Base-by-base conservation (phyloP, 2,329 filamentous ascomycete species). In the Emericellopsis cladophorae region DNA sequence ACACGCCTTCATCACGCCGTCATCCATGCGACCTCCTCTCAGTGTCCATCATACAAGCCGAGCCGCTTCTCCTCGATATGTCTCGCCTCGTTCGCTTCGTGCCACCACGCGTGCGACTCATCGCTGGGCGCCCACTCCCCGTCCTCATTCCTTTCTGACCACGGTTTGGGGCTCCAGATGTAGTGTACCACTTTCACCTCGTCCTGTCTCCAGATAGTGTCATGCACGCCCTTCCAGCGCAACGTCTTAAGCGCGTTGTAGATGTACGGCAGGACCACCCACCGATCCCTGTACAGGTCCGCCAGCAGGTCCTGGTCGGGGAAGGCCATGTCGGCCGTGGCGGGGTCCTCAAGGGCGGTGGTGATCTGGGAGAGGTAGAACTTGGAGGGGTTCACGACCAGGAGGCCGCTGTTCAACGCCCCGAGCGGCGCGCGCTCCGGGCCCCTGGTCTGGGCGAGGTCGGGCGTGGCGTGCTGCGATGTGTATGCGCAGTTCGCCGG, bases 181-280 rank as follows among this genome's bases (percentile, higher is more conserved):
- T 75, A 79, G 51, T 80, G 76, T 6, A 80, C 55, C 48, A 76
- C 77, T 61, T 75, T 77, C 39, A 79, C 71, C 33, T 59, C 53
- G 15, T 68, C 68, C 48, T 80, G 75, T 10, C 61, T 56, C 76
- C 76, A 80, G 42, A 80, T 72, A 42, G 58, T 51, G 23, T 58
- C 55, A 50, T 80, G 76, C 24, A 77, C 72, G 11, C 60, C 64
- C 14, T 61, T 49, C 61, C 66, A 66, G 14, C 72, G 59, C 61
- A 79, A 45, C 14, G 76, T 78, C 66, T 79, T 79, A 45, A 80
- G 65, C 9, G 73, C 76, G 48, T 80, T 80, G 54, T 79, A 79
- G 12, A 68, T 59, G 49, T 79, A 79, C 2, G 74, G 73, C 49
- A 80, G 59, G 6, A 70, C 54, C 11, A 73, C 68, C 76, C 76